Conservation (phyloP, 23 red algal genomes). For the Gracilaria caudata region DNA sequence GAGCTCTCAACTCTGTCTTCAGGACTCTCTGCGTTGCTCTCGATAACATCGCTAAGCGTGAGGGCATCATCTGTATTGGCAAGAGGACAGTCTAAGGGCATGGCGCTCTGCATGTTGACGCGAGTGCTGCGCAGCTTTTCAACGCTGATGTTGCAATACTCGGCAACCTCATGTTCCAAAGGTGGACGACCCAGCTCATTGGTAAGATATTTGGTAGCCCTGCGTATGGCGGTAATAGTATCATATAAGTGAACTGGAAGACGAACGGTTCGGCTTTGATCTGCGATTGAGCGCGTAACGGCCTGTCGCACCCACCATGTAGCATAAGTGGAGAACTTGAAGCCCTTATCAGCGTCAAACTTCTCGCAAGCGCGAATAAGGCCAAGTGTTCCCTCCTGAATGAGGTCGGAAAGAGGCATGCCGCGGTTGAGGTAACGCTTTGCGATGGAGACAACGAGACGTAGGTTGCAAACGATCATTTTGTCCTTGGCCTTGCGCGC, state of each 20-base stretch:
- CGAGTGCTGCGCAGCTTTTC: constrained; percentile 46
- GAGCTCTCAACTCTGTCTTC: constrained; percentile 78
- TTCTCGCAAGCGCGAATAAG: constrained; percentile 90
- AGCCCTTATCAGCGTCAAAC: constrained; percentile 82
- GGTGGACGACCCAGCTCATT: constrained; percentile 82
- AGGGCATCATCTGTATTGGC: constrained; percentile 37
- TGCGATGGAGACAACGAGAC: constrained; percentile 90
- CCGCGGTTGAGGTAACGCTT: constrained; percentile 79
- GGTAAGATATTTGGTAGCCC: constrained; percentile 62
- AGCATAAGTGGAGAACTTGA: constrained; percentile 93
- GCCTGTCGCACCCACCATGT: constrained; percentile 91
- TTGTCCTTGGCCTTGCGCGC: constrained; percentile 54
- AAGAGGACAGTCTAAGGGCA: constrained; percentile 69
- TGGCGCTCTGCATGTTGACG: constrained; percentile 45
- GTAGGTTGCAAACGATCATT: constrained; percentile 86
- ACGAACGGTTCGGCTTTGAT: constrained; percentile 77
- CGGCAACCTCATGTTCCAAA: constrained; percentile 68
- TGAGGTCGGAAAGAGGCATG: constrained; percentile 82
- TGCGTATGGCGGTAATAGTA: constrained; percentile 69
- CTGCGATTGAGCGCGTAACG: constrained; percentile 74
- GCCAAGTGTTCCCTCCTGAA: constrained; percentile 93
- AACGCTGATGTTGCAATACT: constrained; percentile 47
- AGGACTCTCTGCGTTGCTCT: constrained; percentile 59
- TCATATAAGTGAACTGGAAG: constrained; percentile 93
- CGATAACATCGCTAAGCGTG: constrained; percentile 77